A percentile compares a stretch with the other conserved stretches of the same genome.
Evolutionary conservation across 176 grass and related monocot genomes (phyloP).

Genomic region (Areca catechu): DNA sequence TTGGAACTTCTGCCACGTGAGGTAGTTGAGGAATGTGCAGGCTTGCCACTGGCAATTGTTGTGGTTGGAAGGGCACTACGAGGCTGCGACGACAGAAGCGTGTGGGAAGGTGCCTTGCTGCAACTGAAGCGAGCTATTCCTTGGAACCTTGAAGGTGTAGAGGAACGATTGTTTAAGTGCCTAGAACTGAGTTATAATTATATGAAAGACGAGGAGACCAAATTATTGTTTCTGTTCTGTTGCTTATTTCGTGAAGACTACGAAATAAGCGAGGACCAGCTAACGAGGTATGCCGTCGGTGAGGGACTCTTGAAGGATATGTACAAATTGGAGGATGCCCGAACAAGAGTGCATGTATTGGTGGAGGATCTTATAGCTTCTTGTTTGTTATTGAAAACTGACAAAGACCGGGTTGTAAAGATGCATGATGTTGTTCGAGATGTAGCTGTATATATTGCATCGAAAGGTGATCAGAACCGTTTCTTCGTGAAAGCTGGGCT

Average conservation of each 20-base stretch:
- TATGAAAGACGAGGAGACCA: constrained; percentile 1
- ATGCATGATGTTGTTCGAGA: constrained; percentile 29
- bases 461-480: not conserved
- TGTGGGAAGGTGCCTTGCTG: not conserved
- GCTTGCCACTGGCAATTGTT: constrained; percentile 24
- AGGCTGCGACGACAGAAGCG: not conserved
- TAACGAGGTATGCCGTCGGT: not conserved
- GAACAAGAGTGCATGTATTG: constrained; percentile 10
- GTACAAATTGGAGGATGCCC: not conserved
- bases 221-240: constrained; percentile 21
- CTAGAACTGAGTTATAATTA: constrained; percentile 21
- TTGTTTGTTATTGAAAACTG: constrained; percentile 2
- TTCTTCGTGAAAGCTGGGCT: constrained; percentile 8
- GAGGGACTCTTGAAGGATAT: not conserved
- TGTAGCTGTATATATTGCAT: constrained; percentile 23
- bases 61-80: constrained; percentile 15
- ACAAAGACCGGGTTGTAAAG: constrained; percentile 1
- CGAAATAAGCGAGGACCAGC: constrained; percentile 10
- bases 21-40: constrained; percentile 16
- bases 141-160: constrained; percentile 1
- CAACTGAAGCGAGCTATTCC: constrained; percentile 13
- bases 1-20: constrained; percentile 13
- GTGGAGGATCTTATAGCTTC: constrained; percentile 15
- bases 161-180: constrained; percentile 12
- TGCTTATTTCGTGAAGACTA: constrained; percentile 20